Evolutionary conservation across 106 monocot genomes (phyloP).

Genomic region (Alisma plantagoaquatica): DNA sequence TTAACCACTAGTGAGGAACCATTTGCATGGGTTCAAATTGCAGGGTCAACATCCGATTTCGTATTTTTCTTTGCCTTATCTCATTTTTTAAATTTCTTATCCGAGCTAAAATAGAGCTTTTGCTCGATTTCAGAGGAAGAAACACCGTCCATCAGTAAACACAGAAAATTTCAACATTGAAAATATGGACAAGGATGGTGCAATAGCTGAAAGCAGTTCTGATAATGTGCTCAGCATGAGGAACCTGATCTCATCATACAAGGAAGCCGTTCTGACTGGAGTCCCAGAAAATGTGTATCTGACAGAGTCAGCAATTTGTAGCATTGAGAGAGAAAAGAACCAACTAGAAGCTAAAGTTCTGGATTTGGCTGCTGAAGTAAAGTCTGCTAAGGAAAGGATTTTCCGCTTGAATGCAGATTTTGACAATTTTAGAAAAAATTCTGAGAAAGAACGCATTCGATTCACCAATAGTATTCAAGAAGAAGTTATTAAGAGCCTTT

Average conservation of each 20-base stretch:
- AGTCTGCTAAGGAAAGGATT: constrained; percentile 39
- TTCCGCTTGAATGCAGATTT: constrained; percentile 86
- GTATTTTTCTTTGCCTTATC: too few species aligned
- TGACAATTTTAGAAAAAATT: constrained; percentile 78
- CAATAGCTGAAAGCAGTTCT: constrained; percentile 4
- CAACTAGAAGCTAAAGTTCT: constrained; percentile 27
- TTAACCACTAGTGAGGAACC: too few species aligned
- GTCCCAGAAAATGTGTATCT: constrained; percentile 41
- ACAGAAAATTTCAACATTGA: too few species aligned
- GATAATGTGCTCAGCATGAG: constrained; percentile 35
- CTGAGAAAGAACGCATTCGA: constrained; percentile 51
- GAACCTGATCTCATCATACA: constrained; percentile 62
- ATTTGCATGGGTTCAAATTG: too few species aligned
- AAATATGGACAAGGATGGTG: constrained; percentile 30
- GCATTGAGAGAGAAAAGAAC: constrained; percentile 43
- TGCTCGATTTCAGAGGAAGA: constrained; percentile 53
- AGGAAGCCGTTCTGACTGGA: constrained; percentile 59
- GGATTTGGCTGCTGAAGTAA: constrained; percentile 39
- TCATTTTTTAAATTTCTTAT: too few species aligned
- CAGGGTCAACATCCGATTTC: too few species aligned
- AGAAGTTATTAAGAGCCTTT: constrained; percentile 69
- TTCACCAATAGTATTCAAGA: constrained; percentile 53
- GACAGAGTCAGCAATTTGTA: constrained; percentile 48
- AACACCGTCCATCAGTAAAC: too few species aligned
- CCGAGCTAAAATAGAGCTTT: too few species aligned